Evolutionary conservation across 306 rosid species (phyloP).

Genomic region (Vigna reflexopilosa): DNA sequence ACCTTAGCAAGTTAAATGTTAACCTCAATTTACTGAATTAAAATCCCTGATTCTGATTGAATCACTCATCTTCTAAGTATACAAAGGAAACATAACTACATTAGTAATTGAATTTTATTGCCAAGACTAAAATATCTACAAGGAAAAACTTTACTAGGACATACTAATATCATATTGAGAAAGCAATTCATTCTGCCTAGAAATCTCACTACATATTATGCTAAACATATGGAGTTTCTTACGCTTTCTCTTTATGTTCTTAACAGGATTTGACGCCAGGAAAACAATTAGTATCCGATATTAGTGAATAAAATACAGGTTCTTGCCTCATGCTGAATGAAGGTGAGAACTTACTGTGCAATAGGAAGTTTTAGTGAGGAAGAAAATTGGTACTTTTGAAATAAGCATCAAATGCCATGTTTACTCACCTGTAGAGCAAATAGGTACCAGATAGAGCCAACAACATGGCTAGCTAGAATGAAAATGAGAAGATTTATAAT

Average conservation of each 20-base stretch:
- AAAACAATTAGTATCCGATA: not conserved
- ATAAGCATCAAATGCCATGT: not conserved
- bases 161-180: not conserved
- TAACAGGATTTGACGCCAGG: not conserved
- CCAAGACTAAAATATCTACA: not conserved
- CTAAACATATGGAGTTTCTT: not conserved
- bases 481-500: constrained; percentile 68
- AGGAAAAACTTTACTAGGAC: not conserved
- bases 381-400: not conserved
- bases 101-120: not conserved
- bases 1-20: constrained; percentile 32
- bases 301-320: not conserved
- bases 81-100: not conserved
- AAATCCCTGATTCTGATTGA: not conserved
- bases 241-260: not conserved
- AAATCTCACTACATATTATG: not conserved
- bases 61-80: constrained; percentile 8
- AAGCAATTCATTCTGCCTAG: not conserved
- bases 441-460: constrained; percentile 86
- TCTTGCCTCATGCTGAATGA: no score
- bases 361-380: not conserved
- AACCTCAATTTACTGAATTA: not conserved
- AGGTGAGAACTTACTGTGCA: not conserved
- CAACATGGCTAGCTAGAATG: constrained; percentile 68
- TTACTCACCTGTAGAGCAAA: constrained; percentile 77